These are phyloP conservation scores for Plantago major DNA, from an alignment of 257 asterid genomes.

Conservation along the genomic window DNA sequence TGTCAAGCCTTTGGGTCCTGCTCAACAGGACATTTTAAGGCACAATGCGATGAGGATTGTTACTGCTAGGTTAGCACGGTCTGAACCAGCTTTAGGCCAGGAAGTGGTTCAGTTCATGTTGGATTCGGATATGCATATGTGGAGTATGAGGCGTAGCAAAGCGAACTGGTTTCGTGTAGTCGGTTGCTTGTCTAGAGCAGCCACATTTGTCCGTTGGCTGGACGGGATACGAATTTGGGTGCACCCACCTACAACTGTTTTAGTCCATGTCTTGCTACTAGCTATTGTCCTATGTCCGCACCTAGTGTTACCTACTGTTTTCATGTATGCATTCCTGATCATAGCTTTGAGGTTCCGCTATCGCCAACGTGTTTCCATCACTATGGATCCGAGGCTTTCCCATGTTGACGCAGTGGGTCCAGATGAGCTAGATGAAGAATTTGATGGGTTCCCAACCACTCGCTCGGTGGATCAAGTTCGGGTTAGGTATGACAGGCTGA, in stretches of 20 bases:
- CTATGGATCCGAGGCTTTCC: conserved; percentile 65
- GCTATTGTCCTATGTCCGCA: conserved; percentile 77
- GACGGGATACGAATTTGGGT: conserved; percentile 63
- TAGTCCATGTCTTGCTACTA: conserved; percentile 56
- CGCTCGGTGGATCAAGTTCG: conserved; percentile 57
- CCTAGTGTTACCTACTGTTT: conserved; percentile 55
- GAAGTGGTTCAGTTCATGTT: conserved; percentile 89
- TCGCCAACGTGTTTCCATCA: conserved; percentile 46
- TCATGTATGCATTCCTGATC: conserved; percentile 69
- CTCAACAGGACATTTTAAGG: conserved; percentile 73
- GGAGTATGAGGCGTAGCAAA: conserved; percentile 96
- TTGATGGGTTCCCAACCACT: conserved; percentile 67
- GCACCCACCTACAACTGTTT: conserved; percentile 63
- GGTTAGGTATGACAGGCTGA: conserved; percentile 57
- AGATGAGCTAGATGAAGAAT: conserved; percentile 83
- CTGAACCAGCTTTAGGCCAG: conserved; percentile 80
- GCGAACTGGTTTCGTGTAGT: conserved; percentile 87
- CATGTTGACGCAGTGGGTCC: conserved; percentile 56
- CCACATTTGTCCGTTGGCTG: conserved; percentile 60
- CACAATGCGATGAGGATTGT: conserved; percentile 79
- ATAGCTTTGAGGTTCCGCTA: conserved; percentile 46
- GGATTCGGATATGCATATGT: conserved; percentile 74
- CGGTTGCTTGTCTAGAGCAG: conserved; percentile 69
- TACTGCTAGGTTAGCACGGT: conserved; percentile 59
- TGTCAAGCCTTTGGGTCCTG: conserved; percentile 75